phyloP scores from a whole-genome alignment of 2,329 filamentous ascomycete genomes.

The Trichoderma sp. region DNA sequence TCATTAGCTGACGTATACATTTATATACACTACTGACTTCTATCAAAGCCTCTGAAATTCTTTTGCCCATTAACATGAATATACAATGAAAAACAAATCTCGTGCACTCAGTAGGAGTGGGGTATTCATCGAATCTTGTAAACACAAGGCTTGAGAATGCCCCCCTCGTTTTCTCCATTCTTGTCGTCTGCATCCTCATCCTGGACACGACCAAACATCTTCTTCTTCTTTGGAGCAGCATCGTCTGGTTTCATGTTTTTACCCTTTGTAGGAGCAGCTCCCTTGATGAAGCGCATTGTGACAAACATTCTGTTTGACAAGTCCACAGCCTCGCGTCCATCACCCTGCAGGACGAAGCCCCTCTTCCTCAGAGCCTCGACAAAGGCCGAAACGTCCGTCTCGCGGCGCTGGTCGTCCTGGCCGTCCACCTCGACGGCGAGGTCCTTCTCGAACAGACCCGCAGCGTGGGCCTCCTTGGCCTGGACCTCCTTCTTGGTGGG shows the following conservation, averaged over 20 bases:
- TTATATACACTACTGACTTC: neutral
- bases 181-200: slow-evolving; percentile 61
- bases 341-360: slow-evolving; percentile 81
- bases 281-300: slow-evolving; percentile 92
- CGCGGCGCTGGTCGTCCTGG: slow-evolving; percentile 62
- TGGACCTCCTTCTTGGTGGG: slow-evolving; percentile 51
- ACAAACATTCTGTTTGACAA: slow-evolving; percentile 98
- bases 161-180: slow-evolving; percentile 65
- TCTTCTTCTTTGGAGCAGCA: slow-evolving; percentile 47
- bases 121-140: slow-evolving; percentile 80
- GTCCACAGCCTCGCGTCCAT: slow-evolving; percentile 67
- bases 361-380: slow-evolving; percentile 78
- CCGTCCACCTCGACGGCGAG: slow-evolving; percentile 74
- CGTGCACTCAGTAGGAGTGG: no score
- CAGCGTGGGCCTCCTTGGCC: slow-evolving; percentile 53
- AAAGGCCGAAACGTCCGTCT: slow-evolving; percentile 87
- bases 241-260: slow-evolving; percentile 68
- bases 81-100: neutral
- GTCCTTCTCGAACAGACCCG: slow-evolving; percentile 57
- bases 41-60: neutral
- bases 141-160: slow-evolving; percentile 86
- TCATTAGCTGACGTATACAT: neutral
- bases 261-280: slow-evolving; percentile 71
- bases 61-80: neutral
- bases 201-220: slow-evolving; percentile 57